Conservation (phyloP, 805 yeast genomes). For the Zygosaccharomyces kombuchaensis region DNA sequence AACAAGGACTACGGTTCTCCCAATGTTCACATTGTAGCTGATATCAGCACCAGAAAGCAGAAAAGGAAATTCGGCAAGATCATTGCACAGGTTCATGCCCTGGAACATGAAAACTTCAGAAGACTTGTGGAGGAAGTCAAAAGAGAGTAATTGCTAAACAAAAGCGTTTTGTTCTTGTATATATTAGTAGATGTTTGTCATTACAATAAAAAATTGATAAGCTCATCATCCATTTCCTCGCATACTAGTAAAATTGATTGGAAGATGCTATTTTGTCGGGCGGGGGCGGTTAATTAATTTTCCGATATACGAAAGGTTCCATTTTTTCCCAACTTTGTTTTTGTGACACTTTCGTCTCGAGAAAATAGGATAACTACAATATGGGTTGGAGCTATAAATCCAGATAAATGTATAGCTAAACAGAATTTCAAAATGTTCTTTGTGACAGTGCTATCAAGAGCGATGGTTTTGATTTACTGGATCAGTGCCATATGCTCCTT, state of each 20-base stretch:
- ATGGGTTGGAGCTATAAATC: neutral
- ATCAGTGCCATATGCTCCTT: neutral
- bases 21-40: constrained; percentile 53
- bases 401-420: neutral
- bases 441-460: neutral
- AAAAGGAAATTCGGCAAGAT: constrained; percentile 44
- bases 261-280: neutral
- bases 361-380: neutral
- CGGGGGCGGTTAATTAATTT: neutral
- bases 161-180: constrained; percentile 6
- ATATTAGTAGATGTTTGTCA: neutral
- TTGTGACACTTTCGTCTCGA: neutral
- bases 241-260: no score
- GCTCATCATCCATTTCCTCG: no score
- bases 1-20: constrained; percentile 51
- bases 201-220: neutral
- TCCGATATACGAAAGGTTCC: neutral
- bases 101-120: constrained; percentile 27
- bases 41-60: constrained; percentile 44
- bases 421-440: neutral
- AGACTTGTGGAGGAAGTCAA: constrained; percentile 25
- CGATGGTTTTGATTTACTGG: constrained; percentile 4
- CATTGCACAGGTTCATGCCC: constrained; percentile 41
- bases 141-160: constrained; percentile 4
- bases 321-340: neutral